Conservation (phyloP, 768 basidiomycete species). For the Rhodotorula sphaerocarpa region DNA sequence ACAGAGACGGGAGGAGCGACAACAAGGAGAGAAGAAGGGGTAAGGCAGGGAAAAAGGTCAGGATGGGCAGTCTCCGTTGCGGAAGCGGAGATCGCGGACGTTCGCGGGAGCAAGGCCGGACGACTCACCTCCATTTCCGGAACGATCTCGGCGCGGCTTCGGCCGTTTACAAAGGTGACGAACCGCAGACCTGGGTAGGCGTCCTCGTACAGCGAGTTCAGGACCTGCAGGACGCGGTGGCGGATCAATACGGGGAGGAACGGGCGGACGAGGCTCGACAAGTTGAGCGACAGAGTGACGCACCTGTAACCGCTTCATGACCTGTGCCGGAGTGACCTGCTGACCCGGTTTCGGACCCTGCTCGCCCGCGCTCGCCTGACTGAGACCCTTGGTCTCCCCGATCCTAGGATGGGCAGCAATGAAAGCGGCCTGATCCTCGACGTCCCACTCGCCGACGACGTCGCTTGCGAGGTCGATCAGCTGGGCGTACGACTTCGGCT, state of each 20-base stretch:
- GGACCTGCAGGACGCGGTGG: slow-evolving; percentile 15
- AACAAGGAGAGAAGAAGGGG: slow-evolving; percentile 4
- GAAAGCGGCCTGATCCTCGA: slow-evolving; percentile 42
- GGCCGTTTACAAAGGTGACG: slow-evolving; percentile 47
- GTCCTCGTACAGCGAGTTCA: slow-evolving; percentile 44
- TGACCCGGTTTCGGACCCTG: slow-evolving; percentile 38
- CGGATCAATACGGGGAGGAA: neutral
- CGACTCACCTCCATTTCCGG: slow-evolving; percentile 42
- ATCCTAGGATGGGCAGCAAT: slow-evolving; percentile 46
- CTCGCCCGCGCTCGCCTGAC: slow-evolving; percentile 43
- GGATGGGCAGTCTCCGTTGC: too few relatives aligned
- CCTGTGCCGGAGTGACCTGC: slow-evolving; percentile 38
- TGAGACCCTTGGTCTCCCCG: slow-evolving; percentile 41
- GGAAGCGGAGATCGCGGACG: too few relatives aligned
- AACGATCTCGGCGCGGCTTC: slow-evolving; percentile 43
- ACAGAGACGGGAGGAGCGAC: neutral
- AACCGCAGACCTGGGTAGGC: slow-evolving; percentile 44
- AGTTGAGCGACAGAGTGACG: neutral
- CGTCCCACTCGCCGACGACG: slow-evolving; percentile 36
- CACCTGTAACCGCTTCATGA: slow-evolving; percentile 41
- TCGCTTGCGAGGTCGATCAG: slow-evolving; percentile 38
- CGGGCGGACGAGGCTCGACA: neutral
- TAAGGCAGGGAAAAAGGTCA: slow-evolving; percentile 20
- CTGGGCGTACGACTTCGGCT: slow-evolving; percentile 26
- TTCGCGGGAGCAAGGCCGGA: too few relatives aligned